phyloP scores from a whole-genome alignment of 306 rosid species.

The Vachellia pachyceras region DNA sequence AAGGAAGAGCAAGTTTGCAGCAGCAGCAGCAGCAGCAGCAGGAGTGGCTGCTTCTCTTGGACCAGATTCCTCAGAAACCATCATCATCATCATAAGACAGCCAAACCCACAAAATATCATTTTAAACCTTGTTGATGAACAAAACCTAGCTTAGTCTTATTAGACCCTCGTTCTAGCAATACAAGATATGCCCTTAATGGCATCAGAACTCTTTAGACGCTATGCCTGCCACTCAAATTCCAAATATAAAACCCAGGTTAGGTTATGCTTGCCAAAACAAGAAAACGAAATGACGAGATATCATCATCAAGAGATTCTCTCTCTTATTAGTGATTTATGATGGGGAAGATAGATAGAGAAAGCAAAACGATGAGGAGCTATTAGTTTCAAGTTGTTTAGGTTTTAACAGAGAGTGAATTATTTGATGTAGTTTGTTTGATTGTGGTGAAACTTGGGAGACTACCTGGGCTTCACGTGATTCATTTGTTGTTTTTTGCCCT shows the following conservation, averaged over 20 bases:
- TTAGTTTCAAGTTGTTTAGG: background rate
- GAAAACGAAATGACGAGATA: background rate
- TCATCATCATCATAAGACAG: slow-evolving; percentile 41
- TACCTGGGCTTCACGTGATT: slow-evolving; percentile 56
- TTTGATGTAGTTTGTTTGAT: slow-evolving; percentile 28
- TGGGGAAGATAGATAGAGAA: background rate
- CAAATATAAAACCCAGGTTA: too few relatives aligned
- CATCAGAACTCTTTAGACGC: too few relatives aligned
- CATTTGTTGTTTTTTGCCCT: slow-evolving; percentile 36
- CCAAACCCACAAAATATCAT: slow-evolving; percentile 55
- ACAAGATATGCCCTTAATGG: too few relatives aligned
- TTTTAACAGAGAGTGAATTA: background rate
- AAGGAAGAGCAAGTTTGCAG: slow-evolving; percentile 43
- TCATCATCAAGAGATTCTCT: slow-evolving; percentile 42
- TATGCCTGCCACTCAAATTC: too few relatives aligned
- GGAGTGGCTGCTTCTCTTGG: slow-evolving; percentile 85
- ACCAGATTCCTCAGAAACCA: slow-evolving; percentile 52
- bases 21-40: slow-evolving; percentile 37
- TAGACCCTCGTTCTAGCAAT: too few relatives aligned
- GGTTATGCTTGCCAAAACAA: too few relatives aligned
- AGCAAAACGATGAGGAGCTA: background rate
- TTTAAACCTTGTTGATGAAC: slow-evolving; percentile 55
- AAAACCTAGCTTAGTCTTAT: background rate
- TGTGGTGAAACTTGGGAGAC: slow-evolving; percentile 53
- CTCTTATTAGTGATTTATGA: background rate